Conservation (phyloP, 2,329 filamentous ascomycete species). For the Fusarium pininemorale region DNA sequence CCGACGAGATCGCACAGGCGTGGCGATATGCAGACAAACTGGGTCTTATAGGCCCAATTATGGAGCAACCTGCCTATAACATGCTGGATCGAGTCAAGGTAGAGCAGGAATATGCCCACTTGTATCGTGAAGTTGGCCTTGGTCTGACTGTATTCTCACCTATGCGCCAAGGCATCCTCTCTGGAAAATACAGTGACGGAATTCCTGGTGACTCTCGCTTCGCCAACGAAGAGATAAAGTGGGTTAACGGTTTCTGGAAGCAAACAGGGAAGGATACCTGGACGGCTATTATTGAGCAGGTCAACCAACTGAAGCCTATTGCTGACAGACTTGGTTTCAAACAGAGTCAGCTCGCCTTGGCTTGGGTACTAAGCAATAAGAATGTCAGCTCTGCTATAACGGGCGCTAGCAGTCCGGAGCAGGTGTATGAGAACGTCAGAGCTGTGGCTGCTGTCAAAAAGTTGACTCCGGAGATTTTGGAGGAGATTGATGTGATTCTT, state of each 20-base stretch:
- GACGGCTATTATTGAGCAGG: slow-evolving; percentile 66
- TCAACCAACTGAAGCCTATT: slow-evolving; percentile 68
- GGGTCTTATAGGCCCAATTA: slow-evolving; percentile 68
- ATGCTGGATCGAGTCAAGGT: slow-evolving; percentile 69
- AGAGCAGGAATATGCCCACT: slow-evolving; percentile 68
- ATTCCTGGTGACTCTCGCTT: slow-evolving; percentile 69
- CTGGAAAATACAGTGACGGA: slow-evolving; percentile 73
- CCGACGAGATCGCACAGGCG: slow-evolving; percentile 71
- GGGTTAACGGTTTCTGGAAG: slow-evolving; percentile 63
- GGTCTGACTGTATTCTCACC: slow-evolving; percentile 72
- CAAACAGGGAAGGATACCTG: slow-evolving; percentile 61
- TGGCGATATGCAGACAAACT: slow-evolving; percentile 69
- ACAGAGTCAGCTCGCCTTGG: slow-evolving; percentile 64
- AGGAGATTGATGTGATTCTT: slow-evolving; percentile 67
- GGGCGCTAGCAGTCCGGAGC: slow-evolving; percentile 65
- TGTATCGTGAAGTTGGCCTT: slow-evolving; percentile 68
- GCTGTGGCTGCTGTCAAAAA: slow-evolving; percentile 63
- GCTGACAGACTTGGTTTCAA: slow-evolving; percentile 71
- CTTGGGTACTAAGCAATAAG: slow-evolving; percentile 70
- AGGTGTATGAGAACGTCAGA: slow-evolving; percentile 68
- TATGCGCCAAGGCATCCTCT: slow-evolving; percentile 65
- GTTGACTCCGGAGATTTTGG: slow-evolving; percentile 67
- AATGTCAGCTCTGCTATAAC: slow-evolving; percentile 70
- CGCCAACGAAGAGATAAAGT: slow-evolving; percentile 63
- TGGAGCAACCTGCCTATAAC: slow-evolving; percentile 75